phyloP scores from a whole-genome alignment of 148 eudicot genomes.

The Pouteria glomerata region DNA sequence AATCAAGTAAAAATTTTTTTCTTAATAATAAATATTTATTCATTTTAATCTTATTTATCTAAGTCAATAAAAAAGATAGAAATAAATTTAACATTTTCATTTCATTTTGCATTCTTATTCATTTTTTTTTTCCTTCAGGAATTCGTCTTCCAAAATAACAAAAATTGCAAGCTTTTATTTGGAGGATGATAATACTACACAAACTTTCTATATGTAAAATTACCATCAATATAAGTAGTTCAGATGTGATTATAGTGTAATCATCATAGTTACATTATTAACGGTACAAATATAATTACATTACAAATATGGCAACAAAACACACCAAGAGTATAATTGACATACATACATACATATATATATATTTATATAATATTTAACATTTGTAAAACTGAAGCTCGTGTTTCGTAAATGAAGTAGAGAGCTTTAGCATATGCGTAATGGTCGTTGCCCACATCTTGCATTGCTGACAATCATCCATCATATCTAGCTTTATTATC shows the following conservation, averaged over 20 bases:
- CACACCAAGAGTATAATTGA: background rate
- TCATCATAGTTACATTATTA: slow-evolving; percentile 14
- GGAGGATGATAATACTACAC: background rate
- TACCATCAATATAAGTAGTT: background rate
- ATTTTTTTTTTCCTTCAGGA: too few relatives aligned
- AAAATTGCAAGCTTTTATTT: too few relatives aligned
- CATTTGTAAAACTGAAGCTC: slow-evolving; percentile 57
- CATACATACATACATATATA: too few relatives aligned
- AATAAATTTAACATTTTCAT: too few relatives aligned
- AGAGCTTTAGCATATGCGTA: slow-evolving; percentile 58
- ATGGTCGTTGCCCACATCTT: slow-evolving; percentile 77
- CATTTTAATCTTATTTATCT: too few relatives aligned
- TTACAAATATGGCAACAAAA: background rate
- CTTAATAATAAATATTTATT: too few relatives aligned
- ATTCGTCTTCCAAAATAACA: too few relatives aligned
- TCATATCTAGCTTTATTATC: slow-evolving; percentile 74
- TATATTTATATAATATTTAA: slow-evolving; percentile 27
- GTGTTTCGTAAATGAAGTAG: slow-evolving; percentile 57
- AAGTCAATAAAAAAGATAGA: too few relatives aligned
- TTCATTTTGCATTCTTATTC: too few relatives aligned
- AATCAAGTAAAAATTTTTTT: too few relatives aligned
- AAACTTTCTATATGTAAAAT: background rate
- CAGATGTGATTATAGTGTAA: background rate
- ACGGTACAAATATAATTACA: slow-evolving; percentile 10
- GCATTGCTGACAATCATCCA: slow-evolving; percentile 59